phyloP scores from a whole-genome alignment of 2,329 filamentous ascomycete genomes.

The Oidium heveae region DNA sequence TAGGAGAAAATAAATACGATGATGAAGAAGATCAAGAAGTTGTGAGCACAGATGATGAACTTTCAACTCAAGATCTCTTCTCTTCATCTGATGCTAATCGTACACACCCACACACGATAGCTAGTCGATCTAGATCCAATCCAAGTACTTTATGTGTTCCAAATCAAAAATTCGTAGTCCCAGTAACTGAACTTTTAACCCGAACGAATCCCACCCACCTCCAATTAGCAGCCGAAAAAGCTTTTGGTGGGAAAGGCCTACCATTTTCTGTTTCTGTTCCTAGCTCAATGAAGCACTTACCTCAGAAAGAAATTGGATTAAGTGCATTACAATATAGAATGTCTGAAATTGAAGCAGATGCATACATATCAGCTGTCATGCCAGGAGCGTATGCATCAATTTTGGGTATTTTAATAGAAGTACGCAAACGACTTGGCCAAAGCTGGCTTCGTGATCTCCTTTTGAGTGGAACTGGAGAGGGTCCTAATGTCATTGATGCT shows the following conservation, averaged over 20 bases:
- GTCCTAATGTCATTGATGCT: constrained; percentile 44
- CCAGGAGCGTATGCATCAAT: constrained; percentile 46
- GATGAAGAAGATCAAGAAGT: constrained; percentile 5
- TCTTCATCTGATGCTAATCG: constrained; percentile 21
- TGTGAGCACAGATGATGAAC: constrained; percentile 7
- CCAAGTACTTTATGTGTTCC: constrained; percentile 58
- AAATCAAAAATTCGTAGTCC: constrained; percentile 37
- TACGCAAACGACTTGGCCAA: constrained; percentile 44
- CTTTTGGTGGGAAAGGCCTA: constrained; percentile 53
- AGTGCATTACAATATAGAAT: constrained; percentile 39
- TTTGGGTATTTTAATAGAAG: constrained; percentile 43
- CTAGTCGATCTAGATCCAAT: constrained; percentile 48
- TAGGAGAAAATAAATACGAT: constrained; percentile 10
- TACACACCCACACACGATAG: constrained; percentile 46
- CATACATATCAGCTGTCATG: constrained; percentile 41
- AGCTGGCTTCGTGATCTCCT: constrained; percentile 44
- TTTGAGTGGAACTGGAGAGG: constrained; percentile 24
- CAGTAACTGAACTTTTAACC: constrained; percentile 42
- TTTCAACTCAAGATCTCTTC: constrained; percentile 8
- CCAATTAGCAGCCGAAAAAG: constrained; percentile 39
- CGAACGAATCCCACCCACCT: constrained; percentile 52
- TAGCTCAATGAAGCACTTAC: constrained; percentile 23
- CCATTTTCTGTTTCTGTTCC: constrained; percentile 57
- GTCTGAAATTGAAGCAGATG: constrained; percentile 51
- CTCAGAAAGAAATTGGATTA: constrained; percentile 39